These are phyloP conservation scores for Debaryomyces robertsiae DNA, from an alignment of 1,139 yeast genomes.

Conservation along the genomic window DNA sequence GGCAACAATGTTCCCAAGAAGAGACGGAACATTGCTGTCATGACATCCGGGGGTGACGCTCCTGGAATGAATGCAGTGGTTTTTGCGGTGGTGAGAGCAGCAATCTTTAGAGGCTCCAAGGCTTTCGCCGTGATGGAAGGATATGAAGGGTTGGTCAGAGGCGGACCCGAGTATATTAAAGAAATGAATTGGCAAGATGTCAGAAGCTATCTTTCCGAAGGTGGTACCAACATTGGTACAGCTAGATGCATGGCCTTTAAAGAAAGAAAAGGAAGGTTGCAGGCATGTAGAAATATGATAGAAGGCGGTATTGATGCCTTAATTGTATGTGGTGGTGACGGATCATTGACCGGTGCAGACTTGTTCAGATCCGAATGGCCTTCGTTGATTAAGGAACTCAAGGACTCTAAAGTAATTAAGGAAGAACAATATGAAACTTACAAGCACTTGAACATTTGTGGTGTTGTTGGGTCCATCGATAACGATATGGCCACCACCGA, in stretches of 20 bases:
- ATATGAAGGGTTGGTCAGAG: conserved; percentile 72
- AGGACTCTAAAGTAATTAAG: conserved; percentile 50
- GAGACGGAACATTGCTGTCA: conserved; percentile 67
- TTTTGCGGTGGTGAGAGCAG: conserved; percentile 76
- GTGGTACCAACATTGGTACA: conserved; percentile 83
- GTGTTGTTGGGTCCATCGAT: conserved; percentile 80
- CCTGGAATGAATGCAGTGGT: conserved; percentile 88
- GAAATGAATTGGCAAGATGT: conserved; percentile 79
- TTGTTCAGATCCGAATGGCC: conserved; percentile 82
- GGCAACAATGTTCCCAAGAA: conserved; percentile 11
- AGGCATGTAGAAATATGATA: conserved; percentile 69
- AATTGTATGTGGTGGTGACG: conserved; percentile 86
- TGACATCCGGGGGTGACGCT: conserved; percentile 89
- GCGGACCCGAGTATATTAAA: conserved; percentile 60
- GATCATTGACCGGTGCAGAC: conserved; percentile 83
- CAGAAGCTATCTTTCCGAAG: conserved; percentile 70
- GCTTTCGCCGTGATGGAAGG: conserved; percentile 78
- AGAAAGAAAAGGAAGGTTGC: conserved; percentile 67
- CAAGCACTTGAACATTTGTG: conserved; percentile 68
- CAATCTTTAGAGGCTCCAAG: conserved; percentile 69
- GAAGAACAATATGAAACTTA: conserved; percentile 53
- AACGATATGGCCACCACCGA: conserved; percentile 85
- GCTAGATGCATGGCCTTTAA: conserved; percentile 72
- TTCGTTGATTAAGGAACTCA: conserved; percentile 61
- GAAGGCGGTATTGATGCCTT: conserved; percentile 75